Base-by-base conservation (phyloP, 2,329 filamentous ascomycete genomes). In the Triangularia verruculosa region DNA sequence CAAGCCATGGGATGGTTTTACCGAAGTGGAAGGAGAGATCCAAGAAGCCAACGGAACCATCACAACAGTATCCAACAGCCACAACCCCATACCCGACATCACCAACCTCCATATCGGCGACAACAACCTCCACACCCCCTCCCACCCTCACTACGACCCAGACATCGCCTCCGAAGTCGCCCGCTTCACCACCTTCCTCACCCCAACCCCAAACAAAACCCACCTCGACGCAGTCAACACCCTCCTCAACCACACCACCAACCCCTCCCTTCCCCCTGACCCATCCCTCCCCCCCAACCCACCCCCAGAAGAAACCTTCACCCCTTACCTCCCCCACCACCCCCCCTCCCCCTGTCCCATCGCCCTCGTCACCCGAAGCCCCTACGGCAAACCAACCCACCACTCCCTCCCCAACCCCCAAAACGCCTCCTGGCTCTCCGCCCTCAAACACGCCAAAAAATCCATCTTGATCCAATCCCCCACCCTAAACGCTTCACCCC, bases 391-490 rank as follows among this genome's bases (percentile, higher is more conserved):
- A 0, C 82, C 86, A 1, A 89, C 85, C 68, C 85, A 89, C 62
- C 78, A 79, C 17, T 86, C 82, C 17, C 77, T 87, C 2, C 78
- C 83, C 57, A 88, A 86, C 2, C 91, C 91, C 0, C 91, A 94
- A 69, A 93, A 94, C 69, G 88, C 87, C 57, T 88, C 87, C 0
- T 93, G 88, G 84, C 76, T 93, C 0, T 89, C 89, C 0, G 83
- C 88, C 0, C 80, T 93, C 7, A 81, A 86, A 1, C 83, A 92
- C 68, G 89, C 90, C 0, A 74, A 80, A 61, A 77, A 77, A 12
- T 81, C 77, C 27, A 82, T 93, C n/a, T 92, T 93, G 70, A 92
- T 94, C 63, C 89, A 93, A 73, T 88, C 89, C 0, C 91, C 91
- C 0, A 89, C 91, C 22, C 80, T 94, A 39, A 94, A 94, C 70